Evolutionary conservation across 2,329 filamentous ascomycete species (phyloP), one percentile per base, ranked within the genome.

Genomic region (Didymella arachidicola): DNA sequence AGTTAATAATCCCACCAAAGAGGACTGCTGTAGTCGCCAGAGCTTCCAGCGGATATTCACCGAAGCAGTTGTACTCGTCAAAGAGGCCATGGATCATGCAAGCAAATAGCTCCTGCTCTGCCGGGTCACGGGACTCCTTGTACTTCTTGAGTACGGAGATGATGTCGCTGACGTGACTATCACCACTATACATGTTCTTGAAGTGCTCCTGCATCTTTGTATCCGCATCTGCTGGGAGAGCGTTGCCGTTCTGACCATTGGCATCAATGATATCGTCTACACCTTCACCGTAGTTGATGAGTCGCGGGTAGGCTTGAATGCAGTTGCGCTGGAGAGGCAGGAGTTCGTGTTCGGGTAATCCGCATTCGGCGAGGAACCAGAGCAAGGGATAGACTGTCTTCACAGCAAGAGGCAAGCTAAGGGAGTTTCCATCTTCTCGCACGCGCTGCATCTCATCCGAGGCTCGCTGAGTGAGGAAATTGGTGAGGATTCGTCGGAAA

Each of bases 81-180:
- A 99, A 97, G 4, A 99, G 82, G 0, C 95, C 95, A 71, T 97
- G 93, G 34, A 99, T 96, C 93, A 99, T 99, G 79, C 94, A 97
- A 14, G 94, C 91, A 74, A 99, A 99, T 7, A 97, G 86, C 73
- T 99, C 95, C 75, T 98, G 95, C 60, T 97, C 92, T 16, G 89
- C 81, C 1, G 92, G 85, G 60, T 95, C 90, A 46, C 87, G 87
- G 0, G 96, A 98, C 55, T 88, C 88, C 76, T 99, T 98, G 80
- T 97, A 96, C 55, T 86, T 85, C 63, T 92, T 89, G 70, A 99
- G 86, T 38, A 92, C 86, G 61, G 91, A 88, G 50, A 99, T 90
- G 64, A 99, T 91, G 53, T 92, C 87, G 54, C 92, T 87, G 18
- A 97, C 91, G 62, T 94, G 89, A 19, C 93, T 87, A 66, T 97